Percentiles rank a stretch among this genome's conserved stretches.
Conservation (phyloP, 2,329 filamentous ascomycete species). For the Raffaelea ambrosiae region DNA sequence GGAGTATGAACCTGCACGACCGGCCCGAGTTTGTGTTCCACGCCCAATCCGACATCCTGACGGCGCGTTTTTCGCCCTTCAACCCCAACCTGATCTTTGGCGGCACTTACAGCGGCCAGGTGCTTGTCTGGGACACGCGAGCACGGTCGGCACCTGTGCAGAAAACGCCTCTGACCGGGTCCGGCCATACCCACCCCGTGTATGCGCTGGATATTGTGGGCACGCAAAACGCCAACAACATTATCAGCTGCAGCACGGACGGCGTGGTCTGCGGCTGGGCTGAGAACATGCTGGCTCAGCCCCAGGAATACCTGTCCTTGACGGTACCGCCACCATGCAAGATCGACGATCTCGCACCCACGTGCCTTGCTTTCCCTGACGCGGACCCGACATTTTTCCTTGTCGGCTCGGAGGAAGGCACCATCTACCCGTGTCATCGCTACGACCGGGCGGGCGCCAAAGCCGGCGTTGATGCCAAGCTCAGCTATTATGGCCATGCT, state of each 20-base stretch:
- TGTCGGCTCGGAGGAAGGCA: conserved; percentile 91
- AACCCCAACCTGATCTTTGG: conserved; percentile 95
- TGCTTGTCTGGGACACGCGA: conserved; percentile 93
- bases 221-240: conserved; percentile 98
- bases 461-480: conserved; percentile 82
- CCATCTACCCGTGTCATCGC: conserved; percentile 90
- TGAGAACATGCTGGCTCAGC: conserved; percentile 94
- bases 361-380: conserved; percentile 88
- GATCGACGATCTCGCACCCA: conserved; percentile 91
- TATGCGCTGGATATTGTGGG: conserved; percentile 94
- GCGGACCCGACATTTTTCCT: conserved; percentile 97
- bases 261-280: conserved; percentile 96
- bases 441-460: conserved; percentile 97
- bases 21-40: conserved; percentile 95
- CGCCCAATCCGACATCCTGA: conserved; percentile 88
- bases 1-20: conserved; percentile 93
- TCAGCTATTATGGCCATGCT: conserved; percentile 82
- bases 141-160: conserved; percentile 84
- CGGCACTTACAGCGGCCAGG: conserved; percentile 92
- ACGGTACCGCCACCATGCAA: conserved; percentile 78
- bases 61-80: conserved; percentile 96
- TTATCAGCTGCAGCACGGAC: conserved; percentile 93
- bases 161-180: conserved; percentile 90
- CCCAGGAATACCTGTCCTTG: conserved; percentile 86
- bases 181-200: conserved; percentile 91